Percentiles rank a stretch among this genome's conserved stretches.
Evolutionary conservation across 1,139 yeast genomes (phyloP).

Genomic region (Sugiyamaella castrensis): DNA sequence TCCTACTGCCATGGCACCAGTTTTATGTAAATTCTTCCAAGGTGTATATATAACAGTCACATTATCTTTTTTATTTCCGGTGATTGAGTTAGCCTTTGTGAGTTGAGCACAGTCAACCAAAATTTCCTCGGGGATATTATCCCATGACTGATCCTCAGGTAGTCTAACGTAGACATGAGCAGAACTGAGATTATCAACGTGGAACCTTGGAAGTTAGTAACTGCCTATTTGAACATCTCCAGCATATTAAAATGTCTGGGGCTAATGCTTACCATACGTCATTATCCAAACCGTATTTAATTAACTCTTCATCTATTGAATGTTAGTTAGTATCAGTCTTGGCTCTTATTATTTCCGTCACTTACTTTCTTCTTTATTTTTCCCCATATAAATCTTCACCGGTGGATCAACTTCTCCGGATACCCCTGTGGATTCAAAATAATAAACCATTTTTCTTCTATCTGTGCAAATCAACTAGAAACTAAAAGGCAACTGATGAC

Average conservation of each 20-base stretch:
- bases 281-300: slow-evolving; percentile 64
- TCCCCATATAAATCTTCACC: slow-evolving; percentile 62
- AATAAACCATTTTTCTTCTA: slow-evolving; percentile 60
- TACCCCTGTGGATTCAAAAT: slow-evolving; percentile 48
- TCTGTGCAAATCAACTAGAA: too few relatives aligned
- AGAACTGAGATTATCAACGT: slow-evolving; percentile 74
- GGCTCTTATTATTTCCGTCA: not conserved
- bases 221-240: too few relatives aligned
- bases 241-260: not conserved
- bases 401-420: slow-evolving; percentile 36
- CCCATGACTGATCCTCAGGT: slow-evolving; percentile 43
- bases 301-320: slow-evolving; percentile 54
- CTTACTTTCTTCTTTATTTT: slow-evolving; percentile 64
- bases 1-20: slow-evolving; percentile 78
- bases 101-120: slow-evolving; percentile 66
- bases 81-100: slow-evolving; percentile 76
- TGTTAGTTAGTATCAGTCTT: slow-evolving; percentile 2
- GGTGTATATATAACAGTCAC: slow-evolving; percentile 74
- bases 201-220: slow-evolving; percentile 46
- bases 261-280: slow-evolving; percentile 56
- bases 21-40: slow-evolving; percentile 67
- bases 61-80: slow-evolving; percentile 70
- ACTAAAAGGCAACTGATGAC: too few relatives aligned
- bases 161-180: slow-evolving; percentile 78
- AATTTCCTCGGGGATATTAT: slow-evolving; percentile 51